A percentile compares a stretch with the other conserved stretches of the same genome.
Evolutionary conservation across 208 protist genomes (phyloP).

Genomic region (Leishmania gerbilli): DNA sequence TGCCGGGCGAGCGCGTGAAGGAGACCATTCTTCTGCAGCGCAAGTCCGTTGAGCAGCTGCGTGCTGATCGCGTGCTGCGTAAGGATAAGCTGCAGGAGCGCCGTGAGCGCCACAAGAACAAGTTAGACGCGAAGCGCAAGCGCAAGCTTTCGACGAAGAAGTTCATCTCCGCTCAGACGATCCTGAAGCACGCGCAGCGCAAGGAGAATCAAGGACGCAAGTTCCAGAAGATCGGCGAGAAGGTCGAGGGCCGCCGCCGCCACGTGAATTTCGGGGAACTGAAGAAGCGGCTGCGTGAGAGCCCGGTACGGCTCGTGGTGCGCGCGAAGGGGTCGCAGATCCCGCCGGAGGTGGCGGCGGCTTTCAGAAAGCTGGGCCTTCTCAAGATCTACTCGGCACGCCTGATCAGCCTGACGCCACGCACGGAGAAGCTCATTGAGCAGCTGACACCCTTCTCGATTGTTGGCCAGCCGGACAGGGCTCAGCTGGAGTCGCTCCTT

Average conservation of each 20-base stretch:
- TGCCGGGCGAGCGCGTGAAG: slow-evolving; percentile 90
- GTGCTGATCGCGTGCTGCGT: slow-evolving; percentile 81
- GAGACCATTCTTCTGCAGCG: slow-evolving; percentile 91
- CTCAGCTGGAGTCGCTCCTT: slow-evolving; percentile 80
- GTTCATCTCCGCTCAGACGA: slow-evolving; percentile 85
- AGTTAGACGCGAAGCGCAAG: slow-evolving; percentile 88
- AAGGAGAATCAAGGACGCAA: slow-evolving; percentile 64
- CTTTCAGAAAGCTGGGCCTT: slow-evolving; percentile 68
- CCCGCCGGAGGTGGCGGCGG: slow-evolving; percentile 68
- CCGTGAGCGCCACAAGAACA: slow-evolving; percentile 76
- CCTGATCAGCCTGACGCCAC: slow-evolving; percentile 56
- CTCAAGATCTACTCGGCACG: slow-evolving; percentile 81
- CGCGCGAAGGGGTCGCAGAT: slow-evolving; percentile 83
- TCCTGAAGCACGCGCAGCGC: slow-evolving; percentile 83
- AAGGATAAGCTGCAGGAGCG: slow-evolving; percentile 82
- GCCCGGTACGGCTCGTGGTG: slow-evolving; percentile 69
- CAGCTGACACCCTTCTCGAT: slow-evolving; percentile 84
- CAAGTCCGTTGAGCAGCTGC: slow-evolving; percentile 90
- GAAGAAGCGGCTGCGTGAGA: slow-evolving; percentile 43
- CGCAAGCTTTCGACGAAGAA: slow-evolving; percentile 83
- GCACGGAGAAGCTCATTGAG: slow-evolving; percentile 67
- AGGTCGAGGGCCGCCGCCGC: slow-evolving; percentile 47
- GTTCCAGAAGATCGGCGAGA: slow-evolving; percentile 88
- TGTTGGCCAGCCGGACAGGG: slow-evolving; percentile 70
- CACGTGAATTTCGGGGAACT: slow-evolving; percentile 39